Percentiles rank a stretch among this genome's conserved stretches.
Evolutionary conservation across 1,284 basidiomycete species (phyloP).

Genomic region (Anthracocystis walkeri): DNA sequence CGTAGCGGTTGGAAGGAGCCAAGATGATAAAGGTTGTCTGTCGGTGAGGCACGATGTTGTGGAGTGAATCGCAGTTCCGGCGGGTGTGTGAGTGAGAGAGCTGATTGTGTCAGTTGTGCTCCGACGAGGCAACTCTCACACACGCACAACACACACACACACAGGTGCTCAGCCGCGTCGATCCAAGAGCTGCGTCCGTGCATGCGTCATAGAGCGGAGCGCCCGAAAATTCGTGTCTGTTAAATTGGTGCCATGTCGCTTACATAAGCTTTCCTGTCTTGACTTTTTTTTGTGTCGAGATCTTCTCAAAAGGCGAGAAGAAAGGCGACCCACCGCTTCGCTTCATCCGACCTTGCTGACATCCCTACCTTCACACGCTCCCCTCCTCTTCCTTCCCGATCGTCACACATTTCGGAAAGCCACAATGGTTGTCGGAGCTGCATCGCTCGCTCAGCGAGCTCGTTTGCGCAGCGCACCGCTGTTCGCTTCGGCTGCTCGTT

Average conservation of each 20-base stretch:
- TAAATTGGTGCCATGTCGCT: neutral
- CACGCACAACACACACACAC: neutral
- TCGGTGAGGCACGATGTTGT: neutral
- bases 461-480: conserved; percentile 26
- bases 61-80: neutral
- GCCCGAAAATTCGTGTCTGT: neutral
- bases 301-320: neutral
- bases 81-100: neutral
- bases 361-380: neutral
- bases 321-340: neutral
- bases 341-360: conserved; percentile 6
- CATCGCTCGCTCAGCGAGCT: conserved; percentile 29
- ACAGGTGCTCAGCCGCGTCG: conserved; percentile 11
- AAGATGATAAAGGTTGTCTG: neutral
- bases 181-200: conserved; percentile 12
- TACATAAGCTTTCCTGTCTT: conserved; percentile 9
- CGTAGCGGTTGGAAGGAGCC: no score
- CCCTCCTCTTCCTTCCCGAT: neutral
- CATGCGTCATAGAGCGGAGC: conserved; percentile 11
- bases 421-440: conserved; percentile 27
- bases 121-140: neutral
- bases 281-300: conserved; percentile 1
- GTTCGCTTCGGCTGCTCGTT: conserved; percentile 20
- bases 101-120: neutral
- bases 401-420: neutral